These are phyloP conservation scores for Agaricales sp. DNA, from an alignment of 1,284 basidiomycete genomes.

Conservation along the genomic window DNA sequence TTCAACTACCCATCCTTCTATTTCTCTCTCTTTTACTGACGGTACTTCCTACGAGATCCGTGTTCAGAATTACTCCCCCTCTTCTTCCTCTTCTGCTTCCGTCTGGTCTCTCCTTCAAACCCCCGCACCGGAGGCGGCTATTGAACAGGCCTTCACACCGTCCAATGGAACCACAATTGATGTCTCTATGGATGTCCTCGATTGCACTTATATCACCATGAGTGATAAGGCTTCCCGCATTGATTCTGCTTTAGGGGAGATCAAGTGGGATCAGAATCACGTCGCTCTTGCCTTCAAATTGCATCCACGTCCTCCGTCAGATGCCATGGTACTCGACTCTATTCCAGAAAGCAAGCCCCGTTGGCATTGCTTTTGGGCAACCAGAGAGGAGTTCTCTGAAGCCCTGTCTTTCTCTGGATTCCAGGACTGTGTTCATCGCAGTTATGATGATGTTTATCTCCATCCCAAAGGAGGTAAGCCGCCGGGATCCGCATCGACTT, in stretches of 20 bases:
- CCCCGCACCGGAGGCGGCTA: slow-evolving; percentile 18
- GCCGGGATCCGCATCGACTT: slow-evolving; percentile 6
- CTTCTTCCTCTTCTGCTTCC: slow-evolving; percentile 34
- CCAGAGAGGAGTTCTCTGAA: slow-evolving; percentile 38
- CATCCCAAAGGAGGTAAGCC: slow-evolving; percentile 7
- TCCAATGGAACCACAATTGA: slow-evolving; percentile 26
- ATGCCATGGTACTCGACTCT: slow-evolving; percentile 21
- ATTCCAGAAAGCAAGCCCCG: slow-evolving; percentile 17
- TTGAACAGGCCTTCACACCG: slow-evolving; percentile 46
- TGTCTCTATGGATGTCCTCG: slow-evolving; percentile 32
- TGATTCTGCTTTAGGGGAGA: slow-evolving; percentile 12
- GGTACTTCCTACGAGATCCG: slow-evolving; percentile 42
- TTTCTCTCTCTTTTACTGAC: slow-evolving; percentile 48
- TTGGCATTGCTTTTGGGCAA: slow-evolving; percentile 60
- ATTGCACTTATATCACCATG: slow-evolving; percentile 44
- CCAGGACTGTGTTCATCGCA: slow-evolving; percentile 35
- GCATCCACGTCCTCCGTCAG: slow-evolving; percentile 15
- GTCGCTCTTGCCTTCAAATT: slow-evolving; percentile 38
- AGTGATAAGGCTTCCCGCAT: slow-evolving; percentile 45
- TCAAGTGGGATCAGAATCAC: slow-evolving; percentile 48
- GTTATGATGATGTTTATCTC: slow-evolving; percentile 45
- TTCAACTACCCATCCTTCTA: slow-evolving; percentile 42
- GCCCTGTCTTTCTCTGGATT: slow-evolving; percentile 19
- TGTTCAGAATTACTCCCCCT: slow-evolving; percentile 51
- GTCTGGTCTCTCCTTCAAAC: neutral